Evolutionary conservation across 2,329 filamentous ascomycete genomes (phyloP).

Genomic region (Cladophialophora yegresii): DNA sequence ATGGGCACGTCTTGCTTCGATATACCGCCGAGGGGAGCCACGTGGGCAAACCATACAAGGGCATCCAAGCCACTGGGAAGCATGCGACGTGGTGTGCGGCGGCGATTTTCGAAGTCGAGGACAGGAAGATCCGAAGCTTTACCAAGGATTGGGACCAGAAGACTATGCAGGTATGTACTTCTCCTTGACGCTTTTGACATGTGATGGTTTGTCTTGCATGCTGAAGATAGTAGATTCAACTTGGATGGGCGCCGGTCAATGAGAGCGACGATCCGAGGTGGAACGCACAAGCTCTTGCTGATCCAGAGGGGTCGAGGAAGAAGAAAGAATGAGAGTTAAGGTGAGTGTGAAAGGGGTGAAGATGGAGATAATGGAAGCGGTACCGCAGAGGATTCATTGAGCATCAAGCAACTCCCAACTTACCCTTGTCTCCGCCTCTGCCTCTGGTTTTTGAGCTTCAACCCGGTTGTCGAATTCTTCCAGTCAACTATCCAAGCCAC

Average conservation of each 20-base stretch:
- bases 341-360: background rate
- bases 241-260: conserved; percentile 35
- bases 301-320: conserved; percentile 29
- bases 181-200: background rate
- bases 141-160: conserved; percentile 45
- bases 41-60: conserved; percentile 42
- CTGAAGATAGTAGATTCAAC: conserved; percentile 28
- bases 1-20: conserved; percentile 41
- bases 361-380: background rate
- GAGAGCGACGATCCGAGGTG: conserved; percentile 35
- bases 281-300: conserved; percentile 32
- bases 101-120: conserved; percentile 45
- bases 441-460: background rate
- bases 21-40: conserved; percentile 46
- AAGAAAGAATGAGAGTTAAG: conserved; percentile 12
- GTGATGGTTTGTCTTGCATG: background rate
- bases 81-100: conserved; percentile 44
- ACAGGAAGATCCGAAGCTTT: conserved; percentile 43
- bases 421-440: background rate
- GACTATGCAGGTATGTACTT: conserved; percentile 34
- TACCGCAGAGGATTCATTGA: background rate
- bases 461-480: too few relatives aligned
- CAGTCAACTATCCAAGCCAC: too few relatives aligned
- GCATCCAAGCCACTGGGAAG: conserved; percentile 40
- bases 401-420: background rate